These are phyloP conservation scores for Neospora caninum DNA, from an alignment of 169 alveolate genomes.

Conservation along the genomic window DNA sequence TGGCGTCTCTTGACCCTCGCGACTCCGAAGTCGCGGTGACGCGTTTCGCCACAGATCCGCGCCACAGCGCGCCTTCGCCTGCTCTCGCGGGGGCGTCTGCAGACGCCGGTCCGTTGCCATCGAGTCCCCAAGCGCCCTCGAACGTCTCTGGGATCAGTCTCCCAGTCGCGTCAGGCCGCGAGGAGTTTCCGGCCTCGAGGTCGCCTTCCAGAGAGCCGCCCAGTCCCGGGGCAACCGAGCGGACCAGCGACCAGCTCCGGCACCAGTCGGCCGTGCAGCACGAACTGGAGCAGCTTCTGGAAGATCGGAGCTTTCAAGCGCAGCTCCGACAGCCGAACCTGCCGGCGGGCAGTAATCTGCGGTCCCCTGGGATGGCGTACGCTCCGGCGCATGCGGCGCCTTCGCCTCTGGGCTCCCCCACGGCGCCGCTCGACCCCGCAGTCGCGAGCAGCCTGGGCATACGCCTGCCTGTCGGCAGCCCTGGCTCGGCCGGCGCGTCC, in stretches of 20 bases:
- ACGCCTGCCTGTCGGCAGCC: background rate
- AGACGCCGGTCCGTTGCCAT: too few species aligned
- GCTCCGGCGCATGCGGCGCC: background rate
- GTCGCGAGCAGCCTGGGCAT: background rate
- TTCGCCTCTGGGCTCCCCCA: background rate
- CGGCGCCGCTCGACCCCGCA: background rate
- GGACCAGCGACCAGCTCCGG: slow-evolving; percentile 26
- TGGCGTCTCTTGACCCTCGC: too few species aligned
- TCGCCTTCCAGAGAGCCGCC: background rate
- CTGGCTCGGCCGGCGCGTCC: background rate
- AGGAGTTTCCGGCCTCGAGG: too few species aligned
- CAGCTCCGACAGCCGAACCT: background rate
- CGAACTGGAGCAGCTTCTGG: slow-evolving; percentile 3
- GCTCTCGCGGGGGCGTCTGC: too few species aligned
- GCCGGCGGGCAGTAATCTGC: background rate
- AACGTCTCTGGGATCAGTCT: too few species aligned
- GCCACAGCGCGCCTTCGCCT: too few species aligned
- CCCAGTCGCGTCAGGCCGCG: too few species aligned
- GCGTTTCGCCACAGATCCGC: too few species aligned
- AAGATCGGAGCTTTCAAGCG: background rate
- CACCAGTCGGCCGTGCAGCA: slow-evolving; percentile 36
- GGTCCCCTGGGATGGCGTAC: background rate
- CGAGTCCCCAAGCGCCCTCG: too few species aligned
- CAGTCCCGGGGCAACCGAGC: background rate
- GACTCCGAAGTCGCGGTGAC: too few species aligned